These are phyloP conservation scores for Rhododendron ovatum DNA, from an alignment of 148 eudicot genomes.

Conservation along the genomic window DNA sequence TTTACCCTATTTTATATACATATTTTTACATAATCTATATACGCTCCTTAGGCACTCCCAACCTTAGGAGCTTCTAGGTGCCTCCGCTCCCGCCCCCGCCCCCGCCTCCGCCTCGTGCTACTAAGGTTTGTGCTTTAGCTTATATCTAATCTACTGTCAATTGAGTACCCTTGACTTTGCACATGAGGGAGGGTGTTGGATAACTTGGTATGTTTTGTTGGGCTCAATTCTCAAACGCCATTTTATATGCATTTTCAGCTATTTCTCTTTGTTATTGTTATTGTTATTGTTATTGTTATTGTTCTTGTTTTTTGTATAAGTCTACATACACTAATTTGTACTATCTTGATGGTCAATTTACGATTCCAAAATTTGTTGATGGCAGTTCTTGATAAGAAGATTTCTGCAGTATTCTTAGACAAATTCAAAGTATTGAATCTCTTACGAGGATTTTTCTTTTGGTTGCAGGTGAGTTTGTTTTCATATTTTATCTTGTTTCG, in stretches of 20 bases:
- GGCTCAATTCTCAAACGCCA: background rate
- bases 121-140: background rate
- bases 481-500: background rate
- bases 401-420: conserved; percentile 23
- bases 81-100: too few relatives aligned
- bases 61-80: too few relatives aligned
- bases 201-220: background rate
- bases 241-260: too few relatives aligned
- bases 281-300: too few relatives aligned
- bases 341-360: background rate
- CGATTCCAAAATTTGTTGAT: background rate
- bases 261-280: too few relatives aligned
- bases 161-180: background rate
- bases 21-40: too few relatives aligned
- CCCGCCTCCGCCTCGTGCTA: too few relatives aligned
- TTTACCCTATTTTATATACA: too few relatives aligned
- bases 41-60: too few relatives aligned
- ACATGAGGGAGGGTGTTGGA: background rate
- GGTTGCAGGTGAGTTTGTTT: conserved; percentile 34
- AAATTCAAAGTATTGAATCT: conserved; percentile 29
- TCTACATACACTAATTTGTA: too few relatives aligned
- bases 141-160: background rate
- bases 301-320: too few relatives aligned
- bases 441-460: conserved; percentile 41
- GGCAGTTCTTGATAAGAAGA: conserved; percentile 29